These are phyloP conservation scores for Penicillium sp. DNA, from an alignment of 2,329 filamentous ascomycete genomes.

Conservation along the genomic window DNA sequence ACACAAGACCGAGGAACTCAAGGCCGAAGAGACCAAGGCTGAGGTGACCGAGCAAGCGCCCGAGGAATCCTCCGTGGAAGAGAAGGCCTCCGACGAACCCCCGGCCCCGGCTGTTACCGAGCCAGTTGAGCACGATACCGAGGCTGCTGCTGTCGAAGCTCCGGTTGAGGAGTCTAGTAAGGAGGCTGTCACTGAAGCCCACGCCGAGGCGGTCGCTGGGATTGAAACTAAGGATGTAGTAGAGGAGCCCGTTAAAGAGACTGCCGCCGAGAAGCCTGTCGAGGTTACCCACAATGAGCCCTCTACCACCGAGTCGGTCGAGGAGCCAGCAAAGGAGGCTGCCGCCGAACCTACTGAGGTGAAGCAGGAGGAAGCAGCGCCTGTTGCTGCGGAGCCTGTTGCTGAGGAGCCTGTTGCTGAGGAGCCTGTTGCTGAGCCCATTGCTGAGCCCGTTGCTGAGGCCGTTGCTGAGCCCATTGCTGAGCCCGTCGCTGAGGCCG, in stretches of 20 bases:
- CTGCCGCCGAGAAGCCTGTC: slow-evolving; percentile 1
- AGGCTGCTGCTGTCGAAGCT: background rate
- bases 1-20: slow-evolving; percentile 31
- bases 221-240: slow-evolving; percentile 3
- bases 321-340: slow-evolving; percentile 3
- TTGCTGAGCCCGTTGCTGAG: background rate
- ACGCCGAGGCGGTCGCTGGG: slow-evolving; percentile 2
- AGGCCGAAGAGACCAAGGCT: slow-evolving; percentile 41
- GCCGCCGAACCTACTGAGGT: slow-evolving; percentile 1
- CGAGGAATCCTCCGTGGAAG: slow-evolving; percentile 36
- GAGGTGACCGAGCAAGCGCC: slow-evolving; percentile 1
- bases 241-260: background rate
- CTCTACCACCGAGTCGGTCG: slow-evolving; percentile 1
- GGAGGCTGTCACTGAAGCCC: background rate
- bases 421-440: background rate
- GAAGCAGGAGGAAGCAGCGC: no score
- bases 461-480: background rate
- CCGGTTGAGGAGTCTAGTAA: slow-evolving; percentile 2
- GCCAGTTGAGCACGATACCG: slow-evolving; percentile 29
- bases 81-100: background rate
- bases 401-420: background rate
- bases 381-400: background rate
- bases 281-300: slow-evolving; percentile 2
- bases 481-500: background rate
- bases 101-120: slow-evolving; percentile 25